Evolutionary conservation across 768 basidiomycete species (phyloP).

Genomic region (Zangia roseola): DNA sequence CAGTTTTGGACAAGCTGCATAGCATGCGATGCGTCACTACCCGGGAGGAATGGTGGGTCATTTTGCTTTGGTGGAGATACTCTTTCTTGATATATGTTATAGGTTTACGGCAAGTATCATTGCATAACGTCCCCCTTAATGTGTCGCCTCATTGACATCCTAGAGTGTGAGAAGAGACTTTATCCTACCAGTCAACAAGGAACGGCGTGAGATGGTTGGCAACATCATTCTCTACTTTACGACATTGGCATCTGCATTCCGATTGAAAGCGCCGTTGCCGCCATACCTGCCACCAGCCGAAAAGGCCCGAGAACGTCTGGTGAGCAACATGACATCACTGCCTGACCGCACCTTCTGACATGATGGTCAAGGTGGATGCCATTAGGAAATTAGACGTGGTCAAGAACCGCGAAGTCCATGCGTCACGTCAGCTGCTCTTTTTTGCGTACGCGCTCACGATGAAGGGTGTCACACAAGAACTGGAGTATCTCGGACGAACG

Average conservation of each 20-base stretch:
- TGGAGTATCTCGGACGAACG: constrained; percentile 77
- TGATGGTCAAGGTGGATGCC: constrained; percentile 60
- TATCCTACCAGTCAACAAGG: constrained; percentile 84
- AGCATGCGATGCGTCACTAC: constrained; percentile 98
- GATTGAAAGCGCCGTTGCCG: constrained; percentile 88
- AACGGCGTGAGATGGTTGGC: constrained; percentile 92
- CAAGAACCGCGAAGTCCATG: constrained; percentile 76
- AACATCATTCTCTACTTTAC: constrained; percentile 92
- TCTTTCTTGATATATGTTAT: constrained; percentile 12
- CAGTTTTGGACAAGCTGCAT: constrained; percentile 85
- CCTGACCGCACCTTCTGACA: background rate
- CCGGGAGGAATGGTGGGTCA: constrained; percentile 82
- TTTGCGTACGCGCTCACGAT: constrained; percentile 94
- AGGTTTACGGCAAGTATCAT: constrained; percentile 68
- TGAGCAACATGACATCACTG: constrained; percentile 31
- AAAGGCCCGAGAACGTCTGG: constrained; percentile 74
- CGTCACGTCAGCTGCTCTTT: constrained; percentile 84
- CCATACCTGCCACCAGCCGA: constrained; percentile 96
- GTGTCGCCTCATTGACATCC: background rate
- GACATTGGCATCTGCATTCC: constrained; percentile 73
- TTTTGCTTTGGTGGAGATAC: background rate
- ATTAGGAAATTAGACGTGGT: constrained; percentile 87
- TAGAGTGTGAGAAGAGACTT: constrained; percentile 85
- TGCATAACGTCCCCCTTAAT: background rate
- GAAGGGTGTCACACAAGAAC: constrained; percentile 89